Conservation (phyloP, 768 basidiomycete genomes). For the Amanita fuliginea region DNA sequence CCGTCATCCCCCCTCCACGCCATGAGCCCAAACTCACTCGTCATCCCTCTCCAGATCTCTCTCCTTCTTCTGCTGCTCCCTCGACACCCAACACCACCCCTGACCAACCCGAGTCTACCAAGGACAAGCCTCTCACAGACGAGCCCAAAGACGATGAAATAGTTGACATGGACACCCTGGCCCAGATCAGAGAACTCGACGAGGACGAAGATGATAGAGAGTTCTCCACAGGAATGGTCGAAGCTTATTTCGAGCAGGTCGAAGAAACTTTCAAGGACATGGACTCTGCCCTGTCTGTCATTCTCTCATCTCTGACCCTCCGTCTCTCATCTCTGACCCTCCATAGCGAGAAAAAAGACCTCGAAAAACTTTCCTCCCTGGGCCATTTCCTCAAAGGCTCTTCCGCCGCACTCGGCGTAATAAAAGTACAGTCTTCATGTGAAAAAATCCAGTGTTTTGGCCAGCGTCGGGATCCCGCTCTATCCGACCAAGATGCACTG, state of each 20-base stretch:
- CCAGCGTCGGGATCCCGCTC: conserved; percentile 42
- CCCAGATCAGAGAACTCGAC: conserved; percentile 86
- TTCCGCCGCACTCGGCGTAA: conserved; percentile 84
- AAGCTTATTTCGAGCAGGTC: conserved; percentile 77
- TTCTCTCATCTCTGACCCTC: conserved; percentile 4
- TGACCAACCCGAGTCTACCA: neutral
- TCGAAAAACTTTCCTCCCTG: conserved; percentile 53
- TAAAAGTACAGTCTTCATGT: conserved; percentile 73
- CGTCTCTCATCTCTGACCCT: conserved; percentile 4
- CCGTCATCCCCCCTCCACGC: conserved; percentile 4
- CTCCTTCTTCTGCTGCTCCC: neutral
- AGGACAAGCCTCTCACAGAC: neutral
- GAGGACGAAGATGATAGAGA: conserved; percentile 60
- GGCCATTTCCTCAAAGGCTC: conserved; percentile 98
- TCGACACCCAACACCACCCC: neutral
- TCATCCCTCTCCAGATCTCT: neutral
- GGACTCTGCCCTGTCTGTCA: conserved; percentile 67
- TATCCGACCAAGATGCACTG: conserved; percentile 41
- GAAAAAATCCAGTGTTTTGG: conserved; percentile 90
- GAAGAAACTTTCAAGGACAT: conserved; percentile 66
- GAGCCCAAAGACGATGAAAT: conserved; percentile 13
- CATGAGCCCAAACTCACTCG: neutral
- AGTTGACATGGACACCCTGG: conserved; percentile 74
- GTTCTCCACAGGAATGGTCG: conserved; percentile 72
- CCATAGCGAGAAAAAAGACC: conserved; percentile 44